Evolutionary conservation across 441 rosid species (phyloP).

Genomic region (Melastoma candidum): DNA sequence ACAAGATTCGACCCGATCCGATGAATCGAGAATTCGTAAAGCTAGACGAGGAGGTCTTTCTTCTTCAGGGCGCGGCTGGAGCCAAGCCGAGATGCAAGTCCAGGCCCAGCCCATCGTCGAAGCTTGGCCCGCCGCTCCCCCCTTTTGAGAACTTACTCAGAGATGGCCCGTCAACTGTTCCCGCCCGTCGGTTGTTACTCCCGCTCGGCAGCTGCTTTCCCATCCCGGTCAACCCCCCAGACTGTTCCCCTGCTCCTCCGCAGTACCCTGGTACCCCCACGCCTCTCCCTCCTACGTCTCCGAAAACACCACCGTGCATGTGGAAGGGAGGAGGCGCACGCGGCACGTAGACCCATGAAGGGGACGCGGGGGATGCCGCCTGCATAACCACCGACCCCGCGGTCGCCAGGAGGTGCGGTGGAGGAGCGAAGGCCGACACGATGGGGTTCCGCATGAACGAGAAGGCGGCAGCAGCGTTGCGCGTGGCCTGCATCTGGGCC

Average conservation of each 20-base stretch:
- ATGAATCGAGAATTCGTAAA: not conserved
- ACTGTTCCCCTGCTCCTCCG: constrained; percentile 27
- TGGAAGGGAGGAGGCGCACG: constrained; percentile 53
- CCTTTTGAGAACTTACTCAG: constrained; percentile 52
- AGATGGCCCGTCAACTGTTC: constrained; percentile 17
- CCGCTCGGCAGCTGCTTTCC: too few species aligned
- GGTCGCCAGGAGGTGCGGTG: constrained; percentile 57
- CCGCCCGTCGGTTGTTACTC: too few species aligned
- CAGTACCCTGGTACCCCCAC: constrained; percentile 25
- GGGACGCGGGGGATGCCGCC: constrained; percentile 20
- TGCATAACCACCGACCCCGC: constrained; percentile 35
- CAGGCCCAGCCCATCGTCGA: constrained; percentile 62
- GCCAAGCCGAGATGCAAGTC: constrained; percentile 92
- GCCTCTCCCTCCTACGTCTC: constrained; percentile 19
- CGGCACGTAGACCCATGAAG: constrained; percentile 76
- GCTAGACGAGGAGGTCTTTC: constrained; percentile 1
- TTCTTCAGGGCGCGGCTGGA: constrained; percentile 55
- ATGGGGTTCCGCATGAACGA: constrained; percentile 63
- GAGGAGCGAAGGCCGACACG: constrained; percentile 75
- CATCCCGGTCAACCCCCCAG: constrained; percentile 10
- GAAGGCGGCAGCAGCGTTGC: constrained; percentile 54
- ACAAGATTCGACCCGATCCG: constrained; percentile 21
- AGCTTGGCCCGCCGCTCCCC: constrained; percentile 42
- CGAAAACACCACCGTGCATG: constrained; percentile 68
- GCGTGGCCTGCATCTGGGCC: constrained; percentile 73